These are phyloP conservation scores for Piromyces finnis DNA, from an alignment of 192 early-diverging fungal species.

Conservation along the genomic window DNA sequence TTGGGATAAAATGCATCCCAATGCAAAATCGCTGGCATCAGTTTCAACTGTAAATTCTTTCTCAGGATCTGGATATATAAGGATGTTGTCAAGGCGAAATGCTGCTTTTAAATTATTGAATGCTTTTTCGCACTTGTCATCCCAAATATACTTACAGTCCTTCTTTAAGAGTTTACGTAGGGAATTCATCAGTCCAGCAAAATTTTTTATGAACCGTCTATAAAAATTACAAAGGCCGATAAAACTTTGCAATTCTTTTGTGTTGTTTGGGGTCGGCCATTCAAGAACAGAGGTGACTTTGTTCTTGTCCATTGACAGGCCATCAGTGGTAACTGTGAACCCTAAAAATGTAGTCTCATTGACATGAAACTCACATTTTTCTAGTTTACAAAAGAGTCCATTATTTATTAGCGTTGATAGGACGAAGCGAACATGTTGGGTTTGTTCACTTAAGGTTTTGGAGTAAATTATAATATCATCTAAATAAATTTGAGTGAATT, in stretches of 20 bases:
- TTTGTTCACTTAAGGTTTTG: constrained; percentile 1
- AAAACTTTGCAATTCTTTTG: constrained; percentile 4
- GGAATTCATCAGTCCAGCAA: constrained; percentile 2
- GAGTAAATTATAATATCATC: constrained; percentile 17
- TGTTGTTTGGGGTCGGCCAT: constrained; percentile 3
- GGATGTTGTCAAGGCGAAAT: constrained; percentile 10
- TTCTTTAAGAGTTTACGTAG: constrained; percentile 6
- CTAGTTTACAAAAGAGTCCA: constrained; percentile 12
- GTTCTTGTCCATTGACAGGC: constrained; percentile 7
- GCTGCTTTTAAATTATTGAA: constrained; percentile 10
- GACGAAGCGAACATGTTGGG: constrained; percentile 1
- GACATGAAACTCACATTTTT: constrained; percentile 12
- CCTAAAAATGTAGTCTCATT: neutral
- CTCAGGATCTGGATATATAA: constrained; percentile 5
- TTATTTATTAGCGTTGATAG: constrained; percentile 8
- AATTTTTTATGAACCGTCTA: constrained; percentile 8
- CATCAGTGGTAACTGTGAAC: constrained; percentile 12
- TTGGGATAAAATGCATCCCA: no score
- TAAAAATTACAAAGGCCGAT: constrained; percentile 15
- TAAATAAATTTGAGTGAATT: neutral
- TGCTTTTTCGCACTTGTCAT: neutral
- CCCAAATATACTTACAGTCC: neutral
- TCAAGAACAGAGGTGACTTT: constrained; percentile 10
- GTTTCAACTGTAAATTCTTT: constrained; percentile 9
- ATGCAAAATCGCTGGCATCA: constrained; percentile 13